Evolutionary conservation across 352 stramenopile genomes (phyloP).

Genomic region (Phytopythium delawarense): DNA sequence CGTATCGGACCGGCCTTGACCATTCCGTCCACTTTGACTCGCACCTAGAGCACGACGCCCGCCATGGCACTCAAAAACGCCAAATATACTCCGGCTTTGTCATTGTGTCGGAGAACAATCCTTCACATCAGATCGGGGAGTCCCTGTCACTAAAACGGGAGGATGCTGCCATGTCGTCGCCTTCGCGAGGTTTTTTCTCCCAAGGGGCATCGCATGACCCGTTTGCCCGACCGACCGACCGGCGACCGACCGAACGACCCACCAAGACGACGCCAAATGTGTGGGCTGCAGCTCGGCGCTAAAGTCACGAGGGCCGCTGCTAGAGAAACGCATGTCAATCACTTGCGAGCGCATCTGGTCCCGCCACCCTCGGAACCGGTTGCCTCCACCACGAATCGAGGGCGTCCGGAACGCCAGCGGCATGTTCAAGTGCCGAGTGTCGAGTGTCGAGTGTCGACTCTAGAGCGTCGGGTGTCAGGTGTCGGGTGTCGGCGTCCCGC

Average conservation of each 20-base stretch:
- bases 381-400: too few relatives aligned
- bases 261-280: not conserved
- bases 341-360: not conserved
- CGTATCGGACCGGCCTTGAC: too few relatives aligned
- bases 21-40: too few relatives aligned
- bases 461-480: too few relatives aligned
- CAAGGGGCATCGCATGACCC: not conserved
- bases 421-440: too few relatives aligned
- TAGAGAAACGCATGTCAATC: conserved; percentile 2
- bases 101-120: not conserved
- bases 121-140: not conserved
- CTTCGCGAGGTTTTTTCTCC: conserved; percentile 1
- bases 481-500: too few relatives aligned
- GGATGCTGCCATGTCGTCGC: not conserved
- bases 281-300: not conserved
- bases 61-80: too few relatives aligned
- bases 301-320: not conserved
- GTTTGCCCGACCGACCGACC: not conserved
- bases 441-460: too few relatives aligned
- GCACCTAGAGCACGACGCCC: too few relatives aligned
- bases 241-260: not conserved
- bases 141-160: conserved; percentile 6
- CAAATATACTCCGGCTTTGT: too few relatives aligned
- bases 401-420: too few relatives aligned
- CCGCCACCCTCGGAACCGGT: not conserved